Base-by-base conservation (phyloP, 306 rosid genomes). In the Canavalia ensiformis region DNA sequence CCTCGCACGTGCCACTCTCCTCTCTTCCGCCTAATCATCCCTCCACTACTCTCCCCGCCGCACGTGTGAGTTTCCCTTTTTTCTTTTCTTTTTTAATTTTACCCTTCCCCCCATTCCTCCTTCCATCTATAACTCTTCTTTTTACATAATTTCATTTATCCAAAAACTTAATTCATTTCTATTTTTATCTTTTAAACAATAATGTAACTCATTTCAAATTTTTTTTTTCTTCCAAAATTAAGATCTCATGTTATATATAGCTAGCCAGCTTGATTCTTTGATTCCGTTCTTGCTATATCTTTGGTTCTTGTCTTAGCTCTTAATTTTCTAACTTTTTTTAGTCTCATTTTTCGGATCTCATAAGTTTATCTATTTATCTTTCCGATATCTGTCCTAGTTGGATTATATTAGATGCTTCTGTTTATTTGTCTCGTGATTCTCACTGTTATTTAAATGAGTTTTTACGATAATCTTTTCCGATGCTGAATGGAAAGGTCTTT, bases 41-140 rank as follows among this genome's bases (percentile, higher is more conserved):
- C 45, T 35, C 63, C 80, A 3, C 66, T 4, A 28, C 88, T 56
- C 86, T 64, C 64, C 84, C 56, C 0, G 83, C 89, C 74, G 57
- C 91, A 75, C 95, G 92, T 88, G 99, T 95, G 90, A 92, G 94
- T 78, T 45, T 7, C 39, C 49, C 6, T 13, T 45, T 4, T 55
- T 8, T 12, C 47, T 25, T 25, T 6, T 1, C 1, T 34, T 11
- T n/a, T 4, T 42, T 7, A 8, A 3, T 9, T 7, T 0, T 8
- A 49, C 25, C 25, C 25, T 18, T 18, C 25, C 25, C 25, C 25
- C 25, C 25, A 18, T 18, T 18, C 25, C 25, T 18, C 25, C 25
- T 18, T 18, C 25, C 25, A 18, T 18, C 25, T 18, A 18, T 18
- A 18, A 18, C 25, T 18, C 25, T 18, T 18, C 25, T 18, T 18